Base-by-base conservation (phyloP, 345 rosid genomes). In the Dovyalis caffra region DNA sequence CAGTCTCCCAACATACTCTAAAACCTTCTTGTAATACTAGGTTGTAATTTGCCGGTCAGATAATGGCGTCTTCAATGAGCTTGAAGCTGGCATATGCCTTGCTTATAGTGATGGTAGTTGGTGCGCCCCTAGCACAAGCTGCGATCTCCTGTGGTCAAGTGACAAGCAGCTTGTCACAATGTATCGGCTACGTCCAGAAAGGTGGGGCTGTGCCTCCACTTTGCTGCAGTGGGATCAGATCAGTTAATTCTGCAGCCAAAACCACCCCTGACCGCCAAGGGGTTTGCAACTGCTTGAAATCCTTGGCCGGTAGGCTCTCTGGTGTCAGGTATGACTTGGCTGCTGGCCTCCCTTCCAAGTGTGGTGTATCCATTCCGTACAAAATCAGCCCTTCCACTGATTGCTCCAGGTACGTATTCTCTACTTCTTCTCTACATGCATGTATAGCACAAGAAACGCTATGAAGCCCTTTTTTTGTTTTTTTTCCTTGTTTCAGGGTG, bases 81-180 rank as follows among this genome's bases (percentile, higher is more conserved):
- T 12, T 40, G 47, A 40, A 14, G 47, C 47, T 40, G 47, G 16
- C 47, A 1, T 40, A 0, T 40, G 47, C 18, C 47, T 2, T 76
- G 69, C 43, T 80, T 16, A 21, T 83, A 29, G 73, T 76, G 67
- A 37, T 80, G 77, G 72, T 73, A 64, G 68, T 40, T 37, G 80
- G 71, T 51, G 71, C 81, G 6, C 73, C 87, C 0, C 51, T 76
- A 33, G 77, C 74, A 3, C 65, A 68, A 28, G 77, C 84, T 3
- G 78, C 85, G 73, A 25, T 86, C 20, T 1, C 79, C 1, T 84
- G 89, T 16, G 79, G 79, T 20, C 72, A 74, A n/a, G 87, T 84
- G 77, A 0, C 64, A 6, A 11, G 62, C 33, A 0, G 1, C 26
- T 6, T 84, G 18, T 0, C 49, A 1, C 75, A 77, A 1, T 86